Base-by-base conservation (phyloP, 768 basidiomycete species). In the Phylloporus sp. region DNA sequence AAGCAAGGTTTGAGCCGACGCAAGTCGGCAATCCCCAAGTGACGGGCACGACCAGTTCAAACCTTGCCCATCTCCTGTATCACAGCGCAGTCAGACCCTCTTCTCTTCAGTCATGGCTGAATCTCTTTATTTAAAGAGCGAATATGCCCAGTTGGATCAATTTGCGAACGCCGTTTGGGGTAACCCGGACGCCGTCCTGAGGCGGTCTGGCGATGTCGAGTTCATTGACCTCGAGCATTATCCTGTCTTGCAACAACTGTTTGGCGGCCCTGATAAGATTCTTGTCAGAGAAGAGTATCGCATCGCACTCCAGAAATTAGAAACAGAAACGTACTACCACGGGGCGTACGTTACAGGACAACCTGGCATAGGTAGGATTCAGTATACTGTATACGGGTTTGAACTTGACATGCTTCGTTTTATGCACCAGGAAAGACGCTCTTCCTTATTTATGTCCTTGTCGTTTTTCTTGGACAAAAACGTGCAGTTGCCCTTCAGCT, bases 261-360 rank as follows among this genome's bases (percentile, higher is more conserved):
- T 54, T 34, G 13, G 26, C 2, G 31, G 10, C 26, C 1, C 10
- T 10, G 11, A 32, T 1, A 55, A 47, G 40, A 29, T 54, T 11
- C 50, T 55, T 12, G 35, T 54, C 1, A 41, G 54, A 24, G 15
- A 35, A 0, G 54, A 51, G 16, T 47, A 46, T 18, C n/a, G 15
- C 34, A 22, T 6, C 4, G 51, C 51, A 13, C 23, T 42, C 7
- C 1, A 31, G 1, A 24, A 3, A 22, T 34, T 47, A 13, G n/a
- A 52, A 23, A 34, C 32, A 12, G 7, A 6, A 10, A 9, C 23
- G 8, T 47, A 52, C 6, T 1, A 4, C 4, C 2, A 1, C 5
- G 54, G 36, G 7, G 54, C 49, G 0, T 55, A 39, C 18, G 46
- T 48, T 23, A 32, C 35, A 11, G 45, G 54, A n/a, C 54, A 52